Base-by-base conservation (phyloP, 2,329 filamentous ascomycete species). In the Epichloe sylvatica region DNA sequence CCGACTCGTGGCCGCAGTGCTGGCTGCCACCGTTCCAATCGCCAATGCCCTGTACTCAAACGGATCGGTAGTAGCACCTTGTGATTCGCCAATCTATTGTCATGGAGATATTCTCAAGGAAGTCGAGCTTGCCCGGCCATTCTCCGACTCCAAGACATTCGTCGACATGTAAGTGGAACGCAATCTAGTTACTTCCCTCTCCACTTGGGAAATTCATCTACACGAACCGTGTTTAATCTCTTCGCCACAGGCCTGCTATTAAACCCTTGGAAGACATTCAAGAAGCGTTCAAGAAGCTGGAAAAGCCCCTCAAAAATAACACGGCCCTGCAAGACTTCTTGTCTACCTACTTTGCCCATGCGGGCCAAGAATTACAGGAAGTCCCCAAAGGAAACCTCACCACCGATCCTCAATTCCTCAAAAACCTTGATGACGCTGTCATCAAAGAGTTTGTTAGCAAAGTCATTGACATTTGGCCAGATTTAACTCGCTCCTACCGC, bases 391-490 rank as follows among this genome's bases (percentile, higher is more conserved):
- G 70, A 36, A 60, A 78, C 51, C 69, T 84, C 17, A 55, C 68
- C 15, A 80, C 77, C 3, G 66, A 83, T 36, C 70, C 81, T 2
- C 66, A 65, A 3, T 84, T 84, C 59, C 67, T 84, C 21, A 57
- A 72, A 52, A 70, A 71, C 21, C 66, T 84, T 55, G 64, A 77
- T 47, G 78, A 82, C 60, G 61, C 70, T 1, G 77, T 78, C 25
- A 70, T 84, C 55, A 70, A 68, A 52, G 73, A 83, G 57, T 84
- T 84, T 55, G 72, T 76, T 8, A 57, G 69, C 43, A 77, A 83
- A 58, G 80, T 84, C 59, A 82, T 84, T 51, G 73, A 75, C 56
- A 83, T 84, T 54, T 85, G 81, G 81, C 80, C 81, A 13, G 77
- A 83, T 52, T 66, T 85, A 45, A 84, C 81, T 5, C 71, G 81